Evolutionary conservation across 495 filamentous ascomycete species (phyloP), one percentile per base, ranked within the genome.

Genomic region (Penicillium atrosanguineum): DNA sequence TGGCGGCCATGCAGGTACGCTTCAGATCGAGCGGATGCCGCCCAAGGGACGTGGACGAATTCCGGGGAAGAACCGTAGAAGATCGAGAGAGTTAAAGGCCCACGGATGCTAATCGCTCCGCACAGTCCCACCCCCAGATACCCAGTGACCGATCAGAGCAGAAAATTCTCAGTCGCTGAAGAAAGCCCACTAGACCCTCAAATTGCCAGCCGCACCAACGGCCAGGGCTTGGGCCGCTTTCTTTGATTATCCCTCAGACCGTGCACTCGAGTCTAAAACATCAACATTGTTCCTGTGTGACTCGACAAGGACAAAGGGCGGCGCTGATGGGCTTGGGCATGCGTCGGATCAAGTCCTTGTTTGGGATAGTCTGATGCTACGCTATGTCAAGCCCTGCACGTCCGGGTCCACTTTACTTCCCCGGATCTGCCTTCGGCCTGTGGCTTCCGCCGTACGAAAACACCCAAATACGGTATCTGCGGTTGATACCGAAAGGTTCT

Each of bases 1-100:
- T 25, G 46, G 46, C 20, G 18, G 5, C 29, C 21, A 55, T 55
- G 52, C 52, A 55, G 52, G 52, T 55, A 55, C 52, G 21, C 14
- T 20, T 36, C 21, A 44, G 52, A 55, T 55, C 46, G 16, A 49
- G 28, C 9, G 7, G 11, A 19, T 26, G 34, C 31, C 28, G 29
- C 44, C 31, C 26, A 28, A 14, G 39, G 21, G 1, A 11, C 11
- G 44, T 7, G 43, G 31, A 8, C 11, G 31, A 34, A 15, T 34
- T 40, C 38, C 19, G 38, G 38, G 37, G 16, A n/a, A 39, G 14
- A 20, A 19, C n/a, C 16, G 7, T 19, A 7, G 38, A 40, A 19
- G 38, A 40, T 40, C 38, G 38, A n/a, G 16, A 20, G 38, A 2
- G n/a, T 7, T 29, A 28, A 21, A 14, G 31, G 14, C 25, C 37